Evolutionary conservation across 192 early-diverging fungal species (phyloP), one percentile per base, ranked within the genome.

Genomic region (Irineochytrium annulatum): DNA sequence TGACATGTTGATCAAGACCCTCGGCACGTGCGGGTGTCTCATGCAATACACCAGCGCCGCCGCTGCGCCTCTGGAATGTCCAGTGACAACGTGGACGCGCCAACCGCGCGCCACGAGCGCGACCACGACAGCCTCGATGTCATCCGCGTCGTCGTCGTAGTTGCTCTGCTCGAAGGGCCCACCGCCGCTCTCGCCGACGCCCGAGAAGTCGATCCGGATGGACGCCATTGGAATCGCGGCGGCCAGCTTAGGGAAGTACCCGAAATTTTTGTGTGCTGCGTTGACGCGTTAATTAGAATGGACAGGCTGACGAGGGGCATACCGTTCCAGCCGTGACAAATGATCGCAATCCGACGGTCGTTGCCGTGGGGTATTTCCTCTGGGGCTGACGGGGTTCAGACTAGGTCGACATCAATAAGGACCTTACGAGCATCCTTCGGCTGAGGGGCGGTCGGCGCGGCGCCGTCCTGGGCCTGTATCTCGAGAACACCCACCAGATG

Each of bases 181-280:
- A 8, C 58, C 53, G 17, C 65, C 64, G 19, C 75, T 77, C 1
- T 77, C 75, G 13, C 75, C 75, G 33, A 64, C 70, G 19, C 73
- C 72, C 14, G 67, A 59, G 26, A 77, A 77, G 55, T 77, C 75
- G 52, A 77, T 77, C 22, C 75, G 72, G 43, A 77, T 72, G 13
- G 74, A 58, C 11, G 58, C 8, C 11, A 49, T 46, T 6, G 54
- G 41, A 13, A 46, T 8, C 54, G 32, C 13, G 6, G 54, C 13
- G 5, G 32, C 11, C 6, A 46, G 8, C 6, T 16, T 6, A 34
- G 54, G 34, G 29, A 46, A 46, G 26, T 34, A 55, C 32, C 13
- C 13, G 32, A 5, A 8, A 22, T 49, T 49, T 24, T 49, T 49
- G 46, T 49, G 46, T 20, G 46, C 46, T 49, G 26, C 8, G 17